Evolutionary conservation across 345 rosid species (phyloP), one percentile per base, ranked within the genome.

Genomic region (Ceriops zippeliana): DNA sequence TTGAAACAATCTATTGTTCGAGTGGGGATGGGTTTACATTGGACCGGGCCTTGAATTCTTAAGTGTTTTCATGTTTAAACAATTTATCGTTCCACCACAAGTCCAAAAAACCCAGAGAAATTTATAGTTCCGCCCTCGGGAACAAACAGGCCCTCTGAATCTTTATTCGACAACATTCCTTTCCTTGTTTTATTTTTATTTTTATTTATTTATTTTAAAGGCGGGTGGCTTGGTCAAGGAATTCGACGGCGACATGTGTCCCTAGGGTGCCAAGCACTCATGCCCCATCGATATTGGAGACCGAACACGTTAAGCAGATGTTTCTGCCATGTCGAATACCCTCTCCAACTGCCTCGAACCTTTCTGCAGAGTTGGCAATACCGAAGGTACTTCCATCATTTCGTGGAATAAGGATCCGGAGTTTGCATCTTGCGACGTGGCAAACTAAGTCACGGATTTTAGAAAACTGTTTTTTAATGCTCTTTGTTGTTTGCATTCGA

Each of bases 301-400:
- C 60, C 72, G 71, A 38, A 61, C 19, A 57, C 70, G 16, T 63
- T 70, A 57, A 37, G n/a, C 63, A 57, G 26, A 22, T 37, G 46
- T 53, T 70, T 61, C 46, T 64, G 62, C 72, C 54, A 65, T 16
- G 60, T 9, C 5, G 28, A 7, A 7, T 34, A 34, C 37, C 9
- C 37, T 34, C 7, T 57, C 51, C 75, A 52, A 52, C 63, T 52
- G 68, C 77, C 32, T 35, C 51, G 37, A 56, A 74, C 53, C 56
- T 62, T 69, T 42, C 66, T 62, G 31, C 79, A 47, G 79, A 75
- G 66, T 57, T 19, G 38, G 26, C 26, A 58, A 49, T 62, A 65
- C 42, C 13, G 47, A 21, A 61, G 75, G 72, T 70, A 56, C 24
- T 52, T 65, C 21, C 21, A 28, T 21, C 19, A 9, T 52, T 6